Base-by-base conservation (phyloP, 495 filamentous ascomycete species). In the Aspergillus sclerotiicarbonarius region DNA sequence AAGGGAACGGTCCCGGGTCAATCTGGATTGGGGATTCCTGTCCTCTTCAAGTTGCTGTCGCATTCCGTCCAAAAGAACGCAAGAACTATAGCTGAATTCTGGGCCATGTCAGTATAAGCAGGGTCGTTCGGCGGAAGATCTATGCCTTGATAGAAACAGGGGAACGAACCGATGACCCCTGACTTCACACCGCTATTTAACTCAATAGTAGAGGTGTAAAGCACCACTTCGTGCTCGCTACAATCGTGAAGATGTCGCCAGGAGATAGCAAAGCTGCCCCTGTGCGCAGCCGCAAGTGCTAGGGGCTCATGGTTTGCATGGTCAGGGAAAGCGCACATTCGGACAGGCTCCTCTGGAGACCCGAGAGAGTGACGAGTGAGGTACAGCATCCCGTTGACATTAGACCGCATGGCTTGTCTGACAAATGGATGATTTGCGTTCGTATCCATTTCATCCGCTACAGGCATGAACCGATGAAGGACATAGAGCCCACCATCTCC, bases 251-350 rank as follows among this genome's bases (percentile, higher is more conserved):
- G n/a, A 58, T 77, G 62, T 39, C 71, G 68, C 76, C 76, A 79
- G 12, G 71, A 76, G 20, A 79, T 76, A 0, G 70, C 76, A 66
- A 77, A 78, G 6, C 51, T 59, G 13, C 61, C 57, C 18, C 48
- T 33, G 31, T 62, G n/a, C 3, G 59, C 66, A 54, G 56, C 62
- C 5, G 71, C 67, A 43, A 78, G 49, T 46, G 71, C 69, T 29
- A 70, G 48, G 10, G 75, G 73, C 21, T 72, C 66, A 39, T 68
- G 72, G 4, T 67, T 64, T 1, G 31, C 43, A 21, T 71, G 58
- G 6, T 72, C 69, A 3, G 65, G 68, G 15, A 79, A 73, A 16
- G 56, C 58, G 57, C 67, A 76, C 5, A 76, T 55, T 30, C 51
- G 60, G 43, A 68, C 55, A 20, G 49, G 48, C n/a, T 48, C 46